Base-by-base conservation (phyloP, 208 protist species). In the Leishmania tropica region DNA sequence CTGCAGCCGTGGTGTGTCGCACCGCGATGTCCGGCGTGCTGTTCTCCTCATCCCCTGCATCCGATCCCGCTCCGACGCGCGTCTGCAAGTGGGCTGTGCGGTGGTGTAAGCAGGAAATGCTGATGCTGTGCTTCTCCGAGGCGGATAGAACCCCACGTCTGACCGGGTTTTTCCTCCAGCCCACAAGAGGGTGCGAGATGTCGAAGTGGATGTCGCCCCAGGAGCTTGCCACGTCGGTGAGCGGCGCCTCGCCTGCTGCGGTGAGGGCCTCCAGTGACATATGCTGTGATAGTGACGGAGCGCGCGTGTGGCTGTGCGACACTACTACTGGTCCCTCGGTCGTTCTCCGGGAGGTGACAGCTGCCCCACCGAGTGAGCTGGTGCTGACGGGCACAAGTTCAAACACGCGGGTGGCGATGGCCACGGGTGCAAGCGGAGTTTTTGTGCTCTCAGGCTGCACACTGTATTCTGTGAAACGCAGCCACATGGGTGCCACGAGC, bases 231-330 rank as follows among this genome's bases (percentile, higher is more conserved):
- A 54, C 81, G 0, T 81, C 81, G 10, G 42, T 89, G 40, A 78
- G 65, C 65, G 83, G 77, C 28, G 88, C 85, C 1, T 54, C 60
- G 17, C 51, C 31, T 45, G 82, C 64, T 0, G 73, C 64, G 40
- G 67, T 90, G 71, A 35, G 6, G 21, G 35, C 31, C 8, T 68
- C 81, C 21, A 58, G 78, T 1, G 85, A 86, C 53, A 19, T 91
- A 4, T 81, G 83, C 67, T 83, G 87, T 75, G 83, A 86, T 68
- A 54, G 62, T 48, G 79, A 85, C 37, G 81, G 80, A 47, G 74
- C 79, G 8, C 77, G 79, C 40, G 75, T 90, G 67, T 93, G 85
- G 87, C 58, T 84, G 28, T 86, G 88, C 35, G 90, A 89, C 79
- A 80, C 71, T 10, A 74, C 80, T 37, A 86, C 87, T 10, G 81